phyloP scores from a whole-genome alignment of 257 asterid species.

The Lithospermum erythrorhizon region DNA sequence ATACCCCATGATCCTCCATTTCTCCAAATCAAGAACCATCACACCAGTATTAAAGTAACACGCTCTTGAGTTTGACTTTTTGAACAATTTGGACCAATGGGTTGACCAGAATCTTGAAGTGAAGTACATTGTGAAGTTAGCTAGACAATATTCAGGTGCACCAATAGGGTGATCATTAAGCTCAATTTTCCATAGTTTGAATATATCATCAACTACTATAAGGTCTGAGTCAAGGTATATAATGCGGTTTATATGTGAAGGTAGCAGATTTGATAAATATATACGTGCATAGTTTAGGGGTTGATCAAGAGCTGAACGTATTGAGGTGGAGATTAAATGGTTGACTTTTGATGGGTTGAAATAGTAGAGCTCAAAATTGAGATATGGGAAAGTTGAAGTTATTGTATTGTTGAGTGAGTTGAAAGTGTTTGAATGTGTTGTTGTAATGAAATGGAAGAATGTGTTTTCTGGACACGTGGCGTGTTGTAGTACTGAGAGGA shows the following conservation, averaged over 20 bases:
- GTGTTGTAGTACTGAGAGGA: slow-evolving; percentile 81
- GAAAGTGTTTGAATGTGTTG: slow-evolving; percentile 32
- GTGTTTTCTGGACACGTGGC: slow-evolving; percentile 78
- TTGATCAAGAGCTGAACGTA: slow-evolving; percentile 86
- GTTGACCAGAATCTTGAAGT: slow-evolving; percentile 59
- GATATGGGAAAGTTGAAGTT: slow-evolving; percentile 66
- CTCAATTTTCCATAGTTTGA: slow-evolving; percentile 47
- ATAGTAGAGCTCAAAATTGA: slow-evolving; percentile 53
- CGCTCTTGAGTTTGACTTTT: slow-evolving; percentile 20
- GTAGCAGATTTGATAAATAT: slow-evolving; percentile 70
- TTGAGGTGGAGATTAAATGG: slow-evolving; percentile 70
- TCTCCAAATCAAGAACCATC: slow-evolving; percentile 55
- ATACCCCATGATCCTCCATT: slow-evolving; percentile 41
- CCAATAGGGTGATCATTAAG: slow-evolving; percentile 50
- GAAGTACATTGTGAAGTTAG: slow-evolving; percentile 66
- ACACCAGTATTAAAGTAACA: slow-evolving; percentile 93
- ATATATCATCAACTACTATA: slow-evolving; percentile 69
- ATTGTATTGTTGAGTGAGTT: slow-evolving; percentile 46
- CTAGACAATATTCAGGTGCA: slow-evolving; percentile 79
- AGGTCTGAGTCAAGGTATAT: slow-evolving; percentile 86
- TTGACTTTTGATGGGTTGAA: slow-evolving; percentile 52
- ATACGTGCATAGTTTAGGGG: slow-evolving; percentile 87
- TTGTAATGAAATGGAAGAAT: slow-evolving; percentile 71
- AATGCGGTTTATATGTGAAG: slow-evolving; percentile 39
- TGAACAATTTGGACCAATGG: slow-evolving; percentile 28